phyloP scores from a whole-genome alignment of 2,329 filamentous ascomycete genomes.

The Trichophaea hybrida region DNA sequence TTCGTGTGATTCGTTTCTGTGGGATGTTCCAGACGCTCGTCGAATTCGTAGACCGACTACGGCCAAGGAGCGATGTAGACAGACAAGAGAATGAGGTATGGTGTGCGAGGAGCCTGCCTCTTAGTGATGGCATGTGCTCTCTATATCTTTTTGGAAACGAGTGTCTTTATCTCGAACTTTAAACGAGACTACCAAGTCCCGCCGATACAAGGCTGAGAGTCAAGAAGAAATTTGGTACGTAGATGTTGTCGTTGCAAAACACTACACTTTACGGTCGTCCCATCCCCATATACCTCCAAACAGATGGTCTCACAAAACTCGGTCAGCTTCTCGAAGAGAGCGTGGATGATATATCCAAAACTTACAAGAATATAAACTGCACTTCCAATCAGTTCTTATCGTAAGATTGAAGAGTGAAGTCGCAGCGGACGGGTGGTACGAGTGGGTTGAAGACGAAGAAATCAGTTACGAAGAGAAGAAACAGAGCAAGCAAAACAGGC shows the following conservation, averaged over 20 bases:
- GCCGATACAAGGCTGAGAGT: background rate
- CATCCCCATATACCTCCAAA: background rate
- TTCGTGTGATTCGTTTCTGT: conserved; percentile 1
- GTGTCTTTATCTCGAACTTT: background rate
- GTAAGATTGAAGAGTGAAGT: background rate
- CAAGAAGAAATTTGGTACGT: background rate
- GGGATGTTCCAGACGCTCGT: background rate
- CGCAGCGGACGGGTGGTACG: background rate
- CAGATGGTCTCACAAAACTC: background rate
- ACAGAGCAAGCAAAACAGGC: background rate
- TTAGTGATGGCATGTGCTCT: conserved; percentile 14
- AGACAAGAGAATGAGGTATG: background rate
- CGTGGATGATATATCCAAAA: background rate
- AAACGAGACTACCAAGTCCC: background rate
- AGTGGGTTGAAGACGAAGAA: background rate
- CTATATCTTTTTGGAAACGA: background rate
- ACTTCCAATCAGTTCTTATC: background rate
- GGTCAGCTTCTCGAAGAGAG: background rate
- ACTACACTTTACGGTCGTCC: background rate
- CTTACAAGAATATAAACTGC: background rate
- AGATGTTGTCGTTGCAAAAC: background rate
- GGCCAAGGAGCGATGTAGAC: background rate
- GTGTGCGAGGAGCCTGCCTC: conserved; percentile 20
- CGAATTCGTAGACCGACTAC: background rate
- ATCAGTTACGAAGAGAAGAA: background rate